Evolutionary conservation across 495 filamentous ascomycete species (phyloP).

Genomic region (Penicillium atrosanguineum): DNA sequence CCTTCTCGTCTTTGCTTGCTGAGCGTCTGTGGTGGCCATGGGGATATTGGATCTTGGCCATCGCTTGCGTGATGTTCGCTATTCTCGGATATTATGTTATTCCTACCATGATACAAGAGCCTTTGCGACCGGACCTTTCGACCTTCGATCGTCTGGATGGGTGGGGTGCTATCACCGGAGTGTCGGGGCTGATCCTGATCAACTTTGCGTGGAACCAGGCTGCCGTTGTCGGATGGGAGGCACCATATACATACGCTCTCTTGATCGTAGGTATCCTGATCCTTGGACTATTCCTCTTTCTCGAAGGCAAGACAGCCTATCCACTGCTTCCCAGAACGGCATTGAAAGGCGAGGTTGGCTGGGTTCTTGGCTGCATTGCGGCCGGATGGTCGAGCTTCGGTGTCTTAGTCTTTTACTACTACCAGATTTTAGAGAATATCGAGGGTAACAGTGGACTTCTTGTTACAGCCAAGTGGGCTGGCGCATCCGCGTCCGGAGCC

Average conservation of each 20-base stretch:
- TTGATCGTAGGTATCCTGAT: conserved; percentile 54
- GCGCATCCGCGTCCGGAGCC: conserved; percentile 37
- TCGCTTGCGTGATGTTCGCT: conserved; percentile 44
- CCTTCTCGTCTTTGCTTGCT: conserved; percentile 47
- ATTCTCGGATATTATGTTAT: conserved; percentile 44
- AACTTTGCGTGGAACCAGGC: conserved; percentile 64
- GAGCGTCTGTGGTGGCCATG: conserved; percentile 55
- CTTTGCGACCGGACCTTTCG: conserved; percentile 2
- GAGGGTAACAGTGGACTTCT: conserved; percentile 35
- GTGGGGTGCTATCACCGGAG: conserved; percentile 50
- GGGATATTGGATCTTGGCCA: conserved; percentile 58
- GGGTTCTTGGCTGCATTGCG: conserved; percentile 54
- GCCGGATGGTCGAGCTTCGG: conserved; percentile 57
- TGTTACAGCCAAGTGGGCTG: conserved; percentile 35
- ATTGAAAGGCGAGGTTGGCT: conserved; percentile 47
- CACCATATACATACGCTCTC: conserved; percentile 50
- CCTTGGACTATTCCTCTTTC: conserved; percentile 48
- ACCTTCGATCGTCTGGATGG: conserved; percentile 8
- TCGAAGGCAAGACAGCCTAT: conserved; percentile 45
- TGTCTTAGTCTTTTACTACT: conserved; percentile 50
- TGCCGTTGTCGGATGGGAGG: conserved; percentile 55
- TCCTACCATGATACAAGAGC: conserved; percentile 37
- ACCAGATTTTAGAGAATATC: conserved; percentile 35
- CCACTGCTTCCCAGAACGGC: conserved; percentile 55
- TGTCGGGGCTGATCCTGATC: conserved; percentile 55